phyloP scores from a whole-genome alignment of 169 alveolate species.

The Miamiensis avidus region DNA sequence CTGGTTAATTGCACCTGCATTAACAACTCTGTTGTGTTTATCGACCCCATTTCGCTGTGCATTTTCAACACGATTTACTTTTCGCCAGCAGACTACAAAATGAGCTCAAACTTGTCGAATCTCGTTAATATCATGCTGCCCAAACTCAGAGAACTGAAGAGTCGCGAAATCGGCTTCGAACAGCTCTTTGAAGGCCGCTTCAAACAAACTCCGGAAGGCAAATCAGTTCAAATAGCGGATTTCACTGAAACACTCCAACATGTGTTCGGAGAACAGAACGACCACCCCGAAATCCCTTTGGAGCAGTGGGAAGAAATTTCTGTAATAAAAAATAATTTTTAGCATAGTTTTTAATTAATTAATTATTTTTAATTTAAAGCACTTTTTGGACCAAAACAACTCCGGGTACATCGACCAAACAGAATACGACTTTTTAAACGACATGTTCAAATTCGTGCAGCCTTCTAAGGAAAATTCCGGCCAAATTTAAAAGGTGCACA shows the following conservation, averaged over 20 bases:
- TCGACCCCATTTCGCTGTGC: constrained; percentile 60
- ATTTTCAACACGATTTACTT: constrained; percentile 44
- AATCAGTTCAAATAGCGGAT: neutral
- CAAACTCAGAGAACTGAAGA: neutral
- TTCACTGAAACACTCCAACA: neutral
- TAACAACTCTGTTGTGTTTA: constrained; percentile 50
- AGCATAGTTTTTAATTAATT: too few species aligned
- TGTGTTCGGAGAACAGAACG: neutral
- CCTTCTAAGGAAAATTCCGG: neutral
- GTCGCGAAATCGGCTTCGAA: constrained; percentile 12
- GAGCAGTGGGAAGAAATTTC: neutral
- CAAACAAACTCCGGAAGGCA: neutral
- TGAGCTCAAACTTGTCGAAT: constrained; percentile 16
- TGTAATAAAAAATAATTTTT: neutral
- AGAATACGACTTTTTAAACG: constrained; percentile 14
- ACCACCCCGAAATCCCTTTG: neutral
- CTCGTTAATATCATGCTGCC: neutral
- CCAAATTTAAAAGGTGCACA: neutral
- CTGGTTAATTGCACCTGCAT: constrained; percentile 56
- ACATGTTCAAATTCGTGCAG: constrained; percentile 7
- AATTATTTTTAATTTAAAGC: neutral
- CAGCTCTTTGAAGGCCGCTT: constrained; percentile 25
- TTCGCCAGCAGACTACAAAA: constrained; percentile 43
- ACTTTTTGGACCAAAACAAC: constrained; percentile 27
- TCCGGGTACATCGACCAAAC: constrained; percentile 17